Base-by-base conservation (phyloP, 345 rosid species). In the Murraya paniculata region DNA sequence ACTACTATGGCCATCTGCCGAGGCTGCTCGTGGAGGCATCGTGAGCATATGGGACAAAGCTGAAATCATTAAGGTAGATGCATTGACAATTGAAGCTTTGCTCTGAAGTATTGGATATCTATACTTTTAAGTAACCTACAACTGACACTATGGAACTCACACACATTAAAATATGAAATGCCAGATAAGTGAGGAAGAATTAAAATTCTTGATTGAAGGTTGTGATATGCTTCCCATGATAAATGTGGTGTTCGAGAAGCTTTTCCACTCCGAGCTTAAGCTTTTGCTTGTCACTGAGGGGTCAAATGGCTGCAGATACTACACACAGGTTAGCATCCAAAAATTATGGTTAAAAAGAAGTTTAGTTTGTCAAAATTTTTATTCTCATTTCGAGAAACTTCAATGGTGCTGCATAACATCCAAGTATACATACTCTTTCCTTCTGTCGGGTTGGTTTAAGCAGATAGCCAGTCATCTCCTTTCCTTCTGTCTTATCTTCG, bases 31-130 rank as follows among this genome's bases (percentile, higher is more conserved):
- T 78, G 78, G 82, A 68, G 89, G 86, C 73, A 87, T 91, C 75
- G 84, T 88, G 91, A 84, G 91, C 75, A 86, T 91, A 41, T 92
- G 95, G 92, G 82, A 87, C 21, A 71, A 88, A 66, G 90, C 93
- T 77, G 91, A 91, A 38, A 39, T 92, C 68, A 91, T 88, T 11
- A 90, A 90, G 89, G 93, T 92, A 60, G 76, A 78, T 60, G 79
- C 66, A 16, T 33, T n/a, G 35, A n/a, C 13, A 9, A 58, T 33
- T 53, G 41, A 53, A 71, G 22, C 50, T 22, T 56, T 58, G 56
- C 77, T 61, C 27, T 39, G 27, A 61, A 41, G 14, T 39, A 39
- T 74, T 6, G 0, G 60, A 27, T n/a, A 24, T 57, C 53, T 33
- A 18, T 30, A 18, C 8, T n/a, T 67, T 48, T 19, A 50, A 50